Base-by-base conservation (phyloP, 371 early-diverging fungal genomes). In the Mortierella sp. region DNA sequence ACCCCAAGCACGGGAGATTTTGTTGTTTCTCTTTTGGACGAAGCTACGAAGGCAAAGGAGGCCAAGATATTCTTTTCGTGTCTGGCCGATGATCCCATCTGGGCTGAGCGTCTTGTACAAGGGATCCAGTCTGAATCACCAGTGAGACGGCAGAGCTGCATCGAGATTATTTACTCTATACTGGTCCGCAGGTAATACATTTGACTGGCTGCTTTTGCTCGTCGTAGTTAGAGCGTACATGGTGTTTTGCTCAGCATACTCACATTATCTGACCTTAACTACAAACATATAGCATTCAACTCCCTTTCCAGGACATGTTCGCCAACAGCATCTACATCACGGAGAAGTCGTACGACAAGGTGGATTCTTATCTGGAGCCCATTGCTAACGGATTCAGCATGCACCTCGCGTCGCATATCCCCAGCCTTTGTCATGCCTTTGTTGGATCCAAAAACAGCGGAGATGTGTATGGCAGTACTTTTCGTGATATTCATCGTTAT, bases 241-340 rank as follows among this genome's bases (percentile, higher is more conserved):
- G 16, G 16, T 19, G 9, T 7, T 7, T 16, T 1, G 31, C 6
- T 8, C 19, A 19, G 9, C 34, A 60, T 63, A 21, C 48, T 57
- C 31, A 42, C 28, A 19, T 4, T 31, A 34, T 50, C 26, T 24
- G 38, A 68, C 52, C 2, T 80, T 28, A n/a, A 0, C 31, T 11
- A 7, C 31, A 24, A n/a, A 63, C 16, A 63, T 9, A 65, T 76
- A 86, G 87, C 47, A 86, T 86, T 3, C 87, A 86, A 78, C 72
- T 82, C 42, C 87, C 87, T 0, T 86, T 86, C 47, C 87, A 86
- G 63, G 83, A 86, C 70, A 76, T 86, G 83, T 82, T 80, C 54
- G 72, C 78, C 45, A 82, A 73, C 52, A 82, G 77, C 44, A 70
- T 85, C 47, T 82, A 78, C 58, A 77, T 80, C 48, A 75, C 80